Evolutionary conservation across 331 rosid species (phyloP), one percentile per base, ranked within the genome.

Genomic region (Stylosanthes scabra): DNA sequence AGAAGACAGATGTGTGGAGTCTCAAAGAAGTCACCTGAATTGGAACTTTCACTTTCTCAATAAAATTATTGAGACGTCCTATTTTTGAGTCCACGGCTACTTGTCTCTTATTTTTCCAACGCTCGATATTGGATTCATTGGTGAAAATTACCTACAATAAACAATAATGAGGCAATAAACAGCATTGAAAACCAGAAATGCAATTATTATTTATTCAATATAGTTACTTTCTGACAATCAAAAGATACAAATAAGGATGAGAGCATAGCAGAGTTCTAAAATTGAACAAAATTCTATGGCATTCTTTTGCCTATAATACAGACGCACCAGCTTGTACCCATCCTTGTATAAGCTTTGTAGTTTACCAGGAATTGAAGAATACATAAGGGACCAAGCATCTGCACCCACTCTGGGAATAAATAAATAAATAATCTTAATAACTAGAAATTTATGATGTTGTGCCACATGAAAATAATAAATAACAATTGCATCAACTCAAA

Each of bases 41-140:
- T 65, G 99, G 99, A 66, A 91, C 96, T 59, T 80, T 88, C 81
- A 91, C 97, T 74, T 68, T 51, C 82, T 68, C 28, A 58, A 94
- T 88, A 72, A 94, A 94, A 64, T 76, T 81, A 80, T 85, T 88
- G 52, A 94, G 95, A 39, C 96, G 91, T 11, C 98, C 98, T 61
- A 88, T 75, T 88, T 94, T 94, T 61, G 97, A 91, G 89, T 94
- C 97, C 75, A 94, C 96, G 0, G 97, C 95, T 13, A 27, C 83
- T 74, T 94, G 99, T 81, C 99, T 89, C 85, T 82, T 87, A 2
- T 91, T 91, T 76, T 86, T 94, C 96, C 96, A 91, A 69, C 96
- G 93, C 61, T 94, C 99, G 62, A 94, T 94, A 84, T 91, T 94
- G 78, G 97, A 82, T 84, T 94, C 99, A 65, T 94, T 94, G 31